Conservation (phyloP, 176 grass and related monocot species). For the Oryza australiensis region DNA sequence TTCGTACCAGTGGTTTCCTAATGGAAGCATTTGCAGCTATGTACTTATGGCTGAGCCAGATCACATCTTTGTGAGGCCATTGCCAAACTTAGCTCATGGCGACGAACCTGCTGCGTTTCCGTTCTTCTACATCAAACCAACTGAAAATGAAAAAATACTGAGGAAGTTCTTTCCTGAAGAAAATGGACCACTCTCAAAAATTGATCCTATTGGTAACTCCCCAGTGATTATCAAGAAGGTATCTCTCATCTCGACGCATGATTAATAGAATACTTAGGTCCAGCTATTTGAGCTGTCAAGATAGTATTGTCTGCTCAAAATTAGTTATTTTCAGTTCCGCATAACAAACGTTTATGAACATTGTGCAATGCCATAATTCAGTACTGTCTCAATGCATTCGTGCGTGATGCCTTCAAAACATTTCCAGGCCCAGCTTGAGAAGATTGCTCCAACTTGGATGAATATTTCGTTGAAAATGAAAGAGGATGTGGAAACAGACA, state of each 20-base stretch:
- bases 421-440: constrained; percentile 67
- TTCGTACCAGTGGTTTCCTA: neutral
- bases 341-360: neutral
- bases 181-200: constrained; percentile 79
- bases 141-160: constrained; percentile 82
- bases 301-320: constrained; percentile 7
- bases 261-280: neutral
- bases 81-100: constrained; percentile 83
- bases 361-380: neutral
- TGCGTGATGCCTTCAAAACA: constrained; percentile 5
- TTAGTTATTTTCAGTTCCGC: neutral
- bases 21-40: constrained; percentile 68
- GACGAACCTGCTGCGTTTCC: constrained; percentile 75
- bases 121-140: constrained; percentile 94
- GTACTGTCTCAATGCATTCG: constrained; percentile 22
- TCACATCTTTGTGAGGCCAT: constrained; percentile 91
- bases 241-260: constrained; percentile 3
- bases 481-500: constrained; percentile 84
- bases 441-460: constrained; percentile 99
- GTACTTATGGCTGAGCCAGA: constrained; percentile 99
- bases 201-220: constrained; percentile 95
- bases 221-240: constrained; percentile 99
- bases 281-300: neutral
- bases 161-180: constrained; percentile 93
- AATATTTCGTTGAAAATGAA: constrained; percentile 95